Conservation (phyloP, 2,329 filamentous ascomycete genomes). For the Alternaria gansuensis region DNA sequence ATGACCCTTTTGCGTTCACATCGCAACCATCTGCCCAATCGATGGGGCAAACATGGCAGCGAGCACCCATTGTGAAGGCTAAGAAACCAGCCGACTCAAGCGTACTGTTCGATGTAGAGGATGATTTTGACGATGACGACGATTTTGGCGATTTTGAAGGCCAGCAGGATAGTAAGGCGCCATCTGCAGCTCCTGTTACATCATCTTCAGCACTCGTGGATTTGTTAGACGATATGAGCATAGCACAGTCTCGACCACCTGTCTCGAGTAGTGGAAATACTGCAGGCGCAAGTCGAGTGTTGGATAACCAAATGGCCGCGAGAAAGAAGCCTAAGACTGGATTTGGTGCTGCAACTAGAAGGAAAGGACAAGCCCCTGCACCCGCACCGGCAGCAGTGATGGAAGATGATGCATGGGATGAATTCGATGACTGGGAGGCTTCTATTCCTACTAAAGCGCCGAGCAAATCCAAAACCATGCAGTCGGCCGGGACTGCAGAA, state of each 20-base stretch:
- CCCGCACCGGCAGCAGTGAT: conserved; percentile 16
- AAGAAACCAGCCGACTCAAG: conserved; percentile 49
- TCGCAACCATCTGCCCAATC: conserved; percentile 16
- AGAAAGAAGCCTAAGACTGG: conserved; percentile 23
- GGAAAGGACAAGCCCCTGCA: conserved; percentile 14
- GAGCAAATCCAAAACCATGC: conserved; percentile 13
- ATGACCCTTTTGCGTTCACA: conserved; percentile 30
- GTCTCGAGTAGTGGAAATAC: conserved; percentile 3
- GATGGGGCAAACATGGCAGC: conserved; percentile 34
- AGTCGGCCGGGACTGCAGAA: conserved; percentile 3
- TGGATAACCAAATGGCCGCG: conserved; percentile 1
- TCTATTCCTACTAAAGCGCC: conserved; percentile 35
- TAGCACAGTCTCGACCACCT: conserved; percentile 32
- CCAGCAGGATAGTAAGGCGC: conserved; percentile 19
- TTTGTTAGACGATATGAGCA: conserved; percentile 39
- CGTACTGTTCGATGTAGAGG: conserved; percentile 54
- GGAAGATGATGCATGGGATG: conserved; percentile 56
- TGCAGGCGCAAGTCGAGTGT: not conserved
- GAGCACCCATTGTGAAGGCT: conserved; percentile 41
- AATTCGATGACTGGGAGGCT: conserved; percentile 56
- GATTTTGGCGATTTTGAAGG: conserved; percentile 53
- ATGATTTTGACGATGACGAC: conserved; percentile 48
- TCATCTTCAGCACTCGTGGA: conserved; percentile 35
- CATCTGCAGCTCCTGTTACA: conserved; percentile 12
- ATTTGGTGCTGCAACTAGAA: conserved; percentile 28